Percentiles rank a stretch among this genome's conserved stretches.
phyloP scores from a whole-genome alignment of 176 grass and related monocot species.

The Oryza longistaminata region DNA sequence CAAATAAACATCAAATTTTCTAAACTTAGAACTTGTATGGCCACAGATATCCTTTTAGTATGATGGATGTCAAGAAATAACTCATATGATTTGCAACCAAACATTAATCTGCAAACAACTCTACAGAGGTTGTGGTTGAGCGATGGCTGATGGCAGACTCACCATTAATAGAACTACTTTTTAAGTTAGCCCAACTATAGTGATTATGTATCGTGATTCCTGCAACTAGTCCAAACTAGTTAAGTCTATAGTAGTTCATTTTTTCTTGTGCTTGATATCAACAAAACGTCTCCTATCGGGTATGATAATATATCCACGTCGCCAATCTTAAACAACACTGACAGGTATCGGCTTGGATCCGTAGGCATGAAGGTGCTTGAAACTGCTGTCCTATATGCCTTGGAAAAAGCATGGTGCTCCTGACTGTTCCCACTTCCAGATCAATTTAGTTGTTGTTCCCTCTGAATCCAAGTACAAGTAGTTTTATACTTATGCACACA shows the following conservation, averaged over 20 bases:
- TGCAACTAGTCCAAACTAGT: neutral
- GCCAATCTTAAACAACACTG: neutral
- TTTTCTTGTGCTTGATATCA: too few relatives aligned
- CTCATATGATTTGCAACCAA: neutral
- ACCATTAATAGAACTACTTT: too few relatives aligned
- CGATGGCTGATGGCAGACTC: neutral
- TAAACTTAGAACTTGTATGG: neutral
- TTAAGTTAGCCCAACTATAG: neutral
- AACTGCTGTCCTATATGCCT: neutral
- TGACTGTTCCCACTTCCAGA: constrained; percentile 7
- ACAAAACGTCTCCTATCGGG: too few relatives aligned
- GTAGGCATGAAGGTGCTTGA: neutral
- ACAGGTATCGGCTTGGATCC: neutral
- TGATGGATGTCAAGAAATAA: neutral
- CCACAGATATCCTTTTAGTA: neutral
- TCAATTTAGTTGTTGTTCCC: neutral
- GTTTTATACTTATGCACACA: too few relatives aligned
- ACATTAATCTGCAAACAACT: neutral
- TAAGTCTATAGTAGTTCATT: too few relatives aligned
- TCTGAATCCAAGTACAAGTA: too few relatives aligned
- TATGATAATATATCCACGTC: too few relatives aligned
- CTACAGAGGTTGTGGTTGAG: neutral
- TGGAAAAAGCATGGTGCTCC: neutral
- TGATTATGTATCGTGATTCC: neutral
- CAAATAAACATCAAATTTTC: neutral